Base-by-base conservation (phyloP, 129 eudicot genomes). In the Flaveria trinervia region DNA sequence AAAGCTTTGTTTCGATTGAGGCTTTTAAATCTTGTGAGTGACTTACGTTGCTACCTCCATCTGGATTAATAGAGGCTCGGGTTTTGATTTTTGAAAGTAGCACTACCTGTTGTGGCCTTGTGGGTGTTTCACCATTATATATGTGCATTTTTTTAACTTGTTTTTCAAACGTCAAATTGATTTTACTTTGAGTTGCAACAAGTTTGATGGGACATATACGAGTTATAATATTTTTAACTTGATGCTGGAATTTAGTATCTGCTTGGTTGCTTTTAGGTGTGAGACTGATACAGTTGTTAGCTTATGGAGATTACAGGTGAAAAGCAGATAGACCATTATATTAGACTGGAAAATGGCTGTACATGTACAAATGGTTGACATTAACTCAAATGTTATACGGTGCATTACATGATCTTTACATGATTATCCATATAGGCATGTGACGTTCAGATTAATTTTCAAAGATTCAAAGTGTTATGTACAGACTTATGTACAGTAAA, bases 21-120 rank as follows among this genome's bases (percentile, higher is more conserved):
- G 17, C 41, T 55, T 73, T 33, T 39, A 5, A 72, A 39, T 72
- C 22, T 72, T 72, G 77, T 39, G 20, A 36, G 39, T 72, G 28
- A 17, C 18, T 36, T 17, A 52, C 30, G 49, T 17, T 51, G 48
- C 65, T 26, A 36, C 65, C 66, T 54, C 18, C 55, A 17, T 36
- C 18, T 13, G 67, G 66, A 39, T 55, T 46, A 54, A 41, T 54
- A 39, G 77, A 73, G 16, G 54, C 39, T 18, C 9, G 39, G 54
- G 55, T 3, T 72, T 55, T 54, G 8, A 16, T 20, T 20, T 20
- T 20, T 20, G 22, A 20, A 71, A 16, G 4, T 16, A 28, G 51
- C 44, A 28, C 17, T 1, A 33, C 39, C 7, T 33, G 39, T 33
- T 20, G 22, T 20, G 22, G 22, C 22, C 22, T 20, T 20, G 39